Evolutionary conservation across 2,329 filamentous ascomycete genomes (phyloP).

Genomic region (Coniochaeta prunicola): DNA sequence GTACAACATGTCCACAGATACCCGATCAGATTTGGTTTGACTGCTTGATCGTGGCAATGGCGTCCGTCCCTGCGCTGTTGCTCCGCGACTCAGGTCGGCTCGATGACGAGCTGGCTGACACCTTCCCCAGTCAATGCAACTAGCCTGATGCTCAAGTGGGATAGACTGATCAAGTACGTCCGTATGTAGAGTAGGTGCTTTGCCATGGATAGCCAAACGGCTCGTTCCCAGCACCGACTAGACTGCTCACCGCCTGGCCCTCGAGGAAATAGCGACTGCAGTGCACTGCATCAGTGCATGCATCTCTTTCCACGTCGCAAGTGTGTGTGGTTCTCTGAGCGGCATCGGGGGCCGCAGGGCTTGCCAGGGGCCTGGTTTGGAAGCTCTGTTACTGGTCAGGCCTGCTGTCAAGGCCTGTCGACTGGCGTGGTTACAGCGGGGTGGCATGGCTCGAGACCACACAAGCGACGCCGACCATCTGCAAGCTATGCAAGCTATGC

Average conservation of each 20-base stretch:
- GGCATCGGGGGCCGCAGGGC: background rate
- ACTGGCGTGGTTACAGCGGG: background rate
- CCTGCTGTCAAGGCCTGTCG: background rate
- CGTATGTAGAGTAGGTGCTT: background rate
- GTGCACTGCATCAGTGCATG: background rate
- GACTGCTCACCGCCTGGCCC: conserved; percentile 2
- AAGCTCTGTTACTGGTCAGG: background rate
- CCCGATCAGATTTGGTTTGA: background rate
- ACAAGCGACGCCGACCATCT: background rate
- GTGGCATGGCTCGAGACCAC: background rate
- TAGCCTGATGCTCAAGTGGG: background rate
- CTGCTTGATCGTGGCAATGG: background rate
- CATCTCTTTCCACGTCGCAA: background rate
- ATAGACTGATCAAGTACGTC: background rate
- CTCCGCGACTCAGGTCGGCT: background rate
- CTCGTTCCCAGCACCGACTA: conserved; percentile 1
- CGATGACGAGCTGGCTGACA: background rate
- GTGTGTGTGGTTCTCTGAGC: background rate
- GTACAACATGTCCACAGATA: background rate
- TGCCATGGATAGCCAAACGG: background rate
- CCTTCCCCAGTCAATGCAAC: background rate
- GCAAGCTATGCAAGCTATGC: background rate
- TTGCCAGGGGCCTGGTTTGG: background rate
- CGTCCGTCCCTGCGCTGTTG: background rate
- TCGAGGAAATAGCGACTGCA: conserved; percentile 1